Evolutionary conservation across 805 yeast species (phyloP).

Genomic region (Spathaspora boniae): DNA sequence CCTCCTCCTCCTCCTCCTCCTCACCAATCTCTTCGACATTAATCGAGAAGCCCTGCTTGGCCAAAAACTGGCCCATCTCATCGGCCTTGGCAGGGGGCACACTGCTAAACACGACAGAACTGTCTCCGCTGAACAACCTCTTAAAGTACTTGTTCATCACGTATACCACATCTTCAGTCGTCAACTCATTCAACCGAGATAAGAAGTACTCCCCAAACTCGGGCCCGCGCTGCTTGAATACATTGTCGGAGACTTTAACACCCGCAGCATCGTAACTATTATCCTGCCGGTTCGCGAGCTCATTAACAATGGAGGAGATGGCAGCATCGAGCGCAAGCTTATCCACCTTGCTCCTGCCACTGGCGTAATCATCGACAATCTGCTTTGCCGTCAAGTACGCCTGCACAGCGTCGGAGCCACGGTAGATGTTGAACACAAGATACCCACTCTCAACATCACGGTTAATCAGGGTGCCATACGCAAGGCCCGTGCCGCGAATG

Average conservation of each 20-base stretch:
- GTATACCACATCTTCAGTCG: slow-evolving; percentile 49
- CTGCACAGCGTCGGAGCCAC: slow-evolving; percentile 79
- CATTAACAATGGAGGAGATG: slow-evolving; percentile 68
- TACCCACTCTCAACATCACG: slow-evolving; percentile 64
- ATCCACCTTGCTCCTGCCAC: slow-evolving; percentile 55
- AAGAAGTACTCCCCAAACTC: slow-evolving; percentile 55
- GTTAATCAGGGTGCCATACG: slow-evolving; percentile 76
- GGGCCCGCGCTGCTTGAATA: slow-evolving; percentile 69
- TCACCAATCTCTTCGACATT: slow-evolving; percentile 48
- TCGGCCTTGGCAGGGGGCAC: slow-evolving; percentile 66
- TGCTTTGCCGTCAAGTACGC: slow-evolving; percentile 61
- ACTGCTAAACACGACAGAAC: slow-evolving; percentile 63
- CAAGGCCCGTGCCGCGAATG: slow-evolving; percentile 89
- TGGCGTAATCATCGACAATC: slow-evolving; percentile 58
- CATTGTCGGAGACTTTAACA: slow-evolving; percentile 61
- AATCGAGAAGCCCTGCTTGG: slow-evolving; percentile 56
- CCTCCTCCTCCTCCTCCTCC: slow-evolving; percentile 18
- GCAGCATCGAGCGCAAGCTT: slow-evolving; percentile 64
- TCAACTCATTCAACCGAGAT: slow-evolving; percentile 47
- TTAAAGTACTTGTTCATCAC: slow-evolving; percentile 56
- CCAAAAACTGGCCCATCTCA: slow-evolving; percentile 45
- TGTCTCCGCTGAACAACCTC: slow-evolving; percentile 56
- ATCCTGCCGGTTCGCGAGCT: slow-evolving; percentile 65
- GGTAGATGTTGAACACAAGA: slow-evolving; percentile 62
- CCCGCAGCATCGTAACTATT: slow-evolving; percentile 63